Evolutionary conservation across 305 asterid species (phyloP).

Genomic region (Fraxinus sp.): DNA sequence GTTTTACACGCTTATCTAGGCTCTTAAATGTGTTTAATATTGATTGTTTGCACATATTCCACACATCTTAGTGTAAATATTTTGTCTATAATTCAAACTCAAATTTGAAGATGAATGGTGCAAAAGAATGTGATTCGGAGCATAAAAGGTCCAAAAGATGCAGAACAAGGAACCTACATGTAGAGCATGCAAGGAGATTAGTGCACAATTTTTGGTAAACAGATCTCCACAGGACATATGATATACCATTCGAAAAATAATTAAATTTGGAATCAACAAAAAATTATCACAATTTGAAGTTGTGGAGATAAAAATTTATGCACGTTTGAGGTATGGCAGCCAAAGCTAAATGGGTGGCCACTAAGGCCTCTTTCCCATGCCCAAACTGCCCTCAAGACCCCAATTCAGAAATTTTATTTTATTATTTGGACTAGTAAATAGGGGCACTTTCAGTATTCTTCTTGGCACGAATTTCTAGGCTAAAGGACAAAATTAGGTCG

Average conservation of each 20-base stretch:
- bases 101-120: background rate
- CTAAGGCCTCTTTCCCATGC: background rate
- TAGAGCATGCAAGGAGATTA: background rate
- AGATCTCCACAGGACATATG: background rate
- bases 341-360: background rate
- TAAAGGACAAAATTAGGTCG: too few relatives aligned
- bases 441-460: background rate
- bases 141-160: background rate
- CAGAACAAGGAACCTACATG: background rate
- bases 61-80: background rate
- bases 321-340: background rate
- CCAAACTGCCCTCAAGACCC: background rate
- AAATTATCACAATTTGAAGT: background rate
- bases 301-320: background rate
- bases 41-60: background rate
- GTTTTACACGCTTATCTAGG: background rate
- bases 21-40: background rate
- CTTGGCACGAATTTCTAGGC: background rate
- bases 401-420: background rate
- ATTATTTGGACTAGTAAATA: background rate
- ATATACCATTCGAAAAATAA: background rate
- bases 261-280: background rate
- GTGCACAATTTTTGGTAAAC: background rate
- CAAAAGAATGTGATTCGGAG: background rate
- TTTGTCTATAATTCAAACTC: background rate